phyloP scores from a whole-genome alignment of 1,139 yeast species.

The Entelexis sorbosivorans region DNA sequence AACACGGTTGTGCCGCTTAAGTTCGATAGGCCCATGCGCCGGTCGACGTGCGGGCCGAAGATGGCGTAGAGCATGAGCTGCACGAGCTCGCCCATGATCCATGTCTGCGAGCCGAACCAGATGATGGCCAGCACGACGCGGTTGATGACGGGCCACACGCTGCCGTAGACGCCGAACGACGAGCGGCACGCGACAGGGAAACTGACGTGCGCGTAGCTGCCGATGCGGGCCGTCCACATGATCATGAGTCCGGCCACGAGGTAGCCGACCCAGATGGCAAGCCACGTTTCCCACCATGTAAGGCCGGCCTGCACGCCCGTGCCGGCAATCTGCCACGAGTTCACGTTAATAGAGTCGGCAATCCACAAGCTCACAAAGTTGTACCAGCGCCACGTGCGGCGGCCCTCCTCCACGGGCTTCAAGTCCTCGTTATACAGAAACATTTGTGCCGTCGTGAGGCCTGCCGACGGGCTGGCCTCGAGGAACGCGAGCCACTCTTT shows the following conservation, averaged over 20 bases:
- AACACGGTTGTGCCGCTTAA: slow-evolving; percentile 48
- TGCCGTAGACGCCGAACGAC: slow-evolving; percentile 34
- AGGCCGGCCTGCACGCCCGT: slow-evolving; percentile 62
- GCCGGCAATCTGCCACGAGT: slow-evolving; percentile 85
- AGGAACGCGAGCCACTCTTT: slow-evolving; percentile 16
- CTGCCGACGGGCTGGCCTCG: slow-evolving; percentile 21
- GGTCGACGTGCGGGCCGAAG: slow-evolving; percentile 28
- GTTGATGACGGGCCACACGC: slow-evolving; percentile 32
- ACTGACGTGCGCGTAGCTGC: slow-evolving; percentile 32
- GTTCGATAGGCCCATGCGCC: slow-evolving; percentile 20
- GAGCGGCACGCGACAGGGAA: slow-evolving; percentile 34
- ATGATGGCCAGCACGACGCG: slow-evolving; percentile 29
- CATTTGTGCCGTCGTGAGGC: slow-evolving; percentile 19
- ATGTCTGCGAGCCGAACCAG: slow-evolving; percentile 73
- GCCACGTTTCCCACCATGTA: slow-evolving; percentile 86
- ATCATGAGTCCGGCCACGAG: slow-evolving; percentile 29
- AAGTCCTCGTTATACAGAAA: slow-evolving; percentile 58
- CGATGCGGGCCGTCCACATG: slow-evolving; percentile 31
- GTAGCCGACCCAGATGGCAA: slow-evolving; percentile 56
- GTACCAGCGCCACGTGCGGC: slow-evolving; percentile 70
- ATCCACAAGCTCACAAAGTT: slow-evolving; percentile 72
- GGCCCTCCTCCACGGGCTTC: slow-evolving; percentile 57
- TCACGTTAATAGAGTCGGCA: slow-evolving; percentile 77
- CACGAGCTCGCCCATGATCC: slow-evolving; percentile 73
- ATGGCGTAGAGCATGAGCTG: slow-evolving; percentile 42